Base-by-base conservation (phyloP, 352 stramenopile genomes). In the Phytopythium sindhum region DNA sequence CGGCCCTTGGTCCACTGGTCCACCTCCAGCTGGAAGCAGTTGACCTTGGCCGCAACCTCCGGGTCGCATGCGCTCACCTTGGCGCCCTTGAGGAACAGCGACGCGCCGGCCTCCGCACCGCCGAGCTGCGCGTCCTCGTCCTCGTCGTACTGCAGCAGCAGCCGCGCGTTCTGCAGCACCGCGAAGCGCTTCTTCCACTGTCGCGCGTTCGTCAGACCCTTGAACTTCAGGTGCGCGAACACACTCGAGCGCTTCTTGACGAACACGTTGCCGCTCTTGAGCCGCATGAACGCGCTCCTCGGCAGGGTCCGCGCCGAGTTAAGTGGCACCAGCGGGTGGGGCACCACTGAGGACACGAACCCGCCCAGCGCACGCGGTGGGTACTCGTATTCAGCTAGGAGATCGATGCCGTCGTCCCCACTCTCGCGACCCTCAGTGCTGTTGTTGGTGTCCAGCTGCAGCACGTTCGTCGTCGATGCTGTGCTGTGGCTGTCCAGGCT, bases 131-230 rank as follows among this genome's bases (percentile, higher is more conserved):
- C 23, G 29, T 45, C 57, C 14, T 51, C 60, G 12, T 66, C 73
- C 41, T 91, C 84, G 47, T 93, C 81, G 60, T 90, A 80, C 60
- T 90, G 84, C 24, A 96, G 72, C 44, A 90, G 58, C 39, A 96
- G 69, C 17, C 78, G 74, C 50, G 78, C 66, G 48, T 79, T 87
- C 47, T 94, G 76, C 28, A 96, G 60, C 31, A 94, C 80, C 2
- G 87, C 87, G 56, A 82, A 94, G n/a, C 87, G 85, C 33, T 81
- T 84, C 64, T 96, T 96, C 87, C 87, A 96, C 57, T 89, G 72
- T 11, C 82, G 72, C 37, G 72, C 68, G 50, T 77, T 89, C 35
- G 67, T 73, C 17, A 81, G 61, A 2, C 81, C 75, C 48, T 83
- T 88, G 58, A 90, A 66, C 58, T 93, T 89, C 61, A 93, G 60